Base-by-base conservation (phyloP, 2,329 filamentous ascomycete species). In the Fusarium musae region DNA sequence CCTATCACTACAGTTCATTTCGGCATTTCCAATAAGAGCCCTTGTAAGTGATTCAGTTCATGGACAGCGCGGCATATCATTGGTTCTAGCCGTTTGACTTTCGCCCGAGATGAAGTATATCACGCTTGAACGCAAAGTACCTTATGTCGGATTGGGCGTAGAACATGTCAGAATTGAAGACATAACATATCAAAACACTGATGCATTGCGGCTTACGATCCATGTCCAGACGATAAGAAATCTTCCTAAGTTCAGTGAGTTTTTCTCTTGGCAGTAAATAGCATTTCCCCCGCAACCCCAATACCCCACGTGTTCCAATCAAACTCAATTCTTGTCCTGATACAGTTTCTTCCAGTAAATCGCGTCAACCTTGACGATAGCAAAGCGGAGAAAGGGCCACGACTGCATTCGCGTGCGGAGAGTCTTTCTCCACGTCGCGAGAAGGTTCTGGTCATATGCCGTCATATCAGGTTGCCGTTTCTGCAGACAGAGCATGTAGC, bases 281-380 rank as follows among this genome's bases (percentile, higher is more conserved):
- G 4, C 9, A 15, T 21, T 21, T 9, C 9, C 5, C 3, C 8
- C 13, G 5, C 28, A n/a, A 2, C 6, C 17, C 6, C 23, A 10
- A 13, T 6, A 5, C 19, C 17, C 15, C 19, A 30, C 23, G 15
- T 30, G 8, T 7, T 28, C 50, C 17, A 26, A 26, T 36, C 12
- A 26, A 3, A 28, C 0, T 46, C 17, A 58, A 6, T 49, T 47
- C 1, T 47, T 47, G 5, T 58, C 54, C 1, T 47, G 44, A 4
- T 63, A 63, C 9, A 63, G 19, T 30, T 63, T 63, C 43, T 63
- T 63, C 60, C 60, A 63, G 5, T 63, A 63, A 9, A 63, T 61
- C 5, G 60, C 60, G 10, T 63, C 60, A 36, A 63, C 60, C n/a
- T 63, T 63, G 17, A 63, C 60, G 2, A 63, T 63, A 8, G 60